Evolutionary conservation across 306 rosid genomes (phyloP).

Genomic region (Prunus campanulata): DNA sequence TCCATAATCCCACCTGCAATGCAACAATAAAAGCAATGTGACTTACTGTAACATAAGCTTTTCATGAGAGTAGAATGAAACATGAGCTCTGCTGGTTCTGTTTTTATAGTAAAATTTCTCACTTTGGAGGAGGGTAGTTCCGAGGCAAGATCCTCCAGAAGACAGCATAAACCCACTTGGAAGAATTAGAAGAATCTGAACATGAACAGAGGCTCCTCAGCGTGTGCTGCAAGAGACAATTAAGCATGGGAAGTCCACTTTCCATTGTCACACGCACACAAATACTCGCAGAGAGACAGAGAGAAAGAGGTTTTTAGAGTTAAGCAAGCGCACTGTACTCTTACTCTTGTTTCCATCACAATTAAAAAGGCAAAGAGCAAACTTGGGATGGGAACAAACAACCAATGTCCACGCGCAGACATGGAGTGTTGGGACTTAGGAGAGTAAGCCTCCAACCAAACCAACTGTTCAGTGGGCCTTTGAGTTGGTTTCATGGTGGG

Average conservation of each 20-base stretch:
- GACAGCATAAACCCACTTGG: constrained; percentile 88
- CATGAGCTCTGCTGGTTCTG: background rate
- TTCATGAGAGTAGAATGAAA: background rate
- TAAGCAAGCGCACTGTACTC: background rate
- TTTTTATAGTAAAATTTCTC: constrained; percentile 2
- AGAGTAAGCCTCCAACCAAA: constrained; percentile 38
- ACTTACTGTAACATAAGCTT: background rate
- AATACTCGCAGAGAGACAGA: constrained; percentile 8
- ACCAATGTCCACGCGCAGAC: constrained; percentile 37
- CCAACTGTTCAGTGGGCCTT: constrained; percentile 29
- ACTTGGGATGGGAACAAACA: background rate
- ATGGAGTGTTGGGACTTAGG: constrained; percentile 25
- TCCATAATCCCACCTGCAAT: constrained; percentile 91
- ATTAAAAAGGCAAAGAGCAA: constrained; percentile 22
- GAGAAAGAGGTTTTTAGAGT: constrained; percentile 1
- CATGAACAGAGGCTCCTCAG: constrained; percentile 62
- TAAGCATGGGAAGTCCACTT: constrained; percentile 64
- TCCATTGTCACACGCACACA: constrained; percentile 50
- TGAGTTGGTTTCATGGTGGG: constrained; percentile 48
- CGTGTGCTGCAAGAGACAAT: constrained; percentile 75
- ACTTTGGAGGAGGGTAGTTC: constrained; percentile 93
- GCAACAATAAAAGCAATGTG: constrained; percentile 22
- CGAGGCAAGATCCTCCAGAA: constrained; percentile 86
- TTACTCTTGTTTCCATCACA: constrained; percentile 22
- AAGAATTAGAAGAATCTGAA: constrained; percentile 41